Evolutionary conservation across 1,284 basidiomycete genomes (phyloP).

Genomic region (Ganoderma lingzhi): DNA sequence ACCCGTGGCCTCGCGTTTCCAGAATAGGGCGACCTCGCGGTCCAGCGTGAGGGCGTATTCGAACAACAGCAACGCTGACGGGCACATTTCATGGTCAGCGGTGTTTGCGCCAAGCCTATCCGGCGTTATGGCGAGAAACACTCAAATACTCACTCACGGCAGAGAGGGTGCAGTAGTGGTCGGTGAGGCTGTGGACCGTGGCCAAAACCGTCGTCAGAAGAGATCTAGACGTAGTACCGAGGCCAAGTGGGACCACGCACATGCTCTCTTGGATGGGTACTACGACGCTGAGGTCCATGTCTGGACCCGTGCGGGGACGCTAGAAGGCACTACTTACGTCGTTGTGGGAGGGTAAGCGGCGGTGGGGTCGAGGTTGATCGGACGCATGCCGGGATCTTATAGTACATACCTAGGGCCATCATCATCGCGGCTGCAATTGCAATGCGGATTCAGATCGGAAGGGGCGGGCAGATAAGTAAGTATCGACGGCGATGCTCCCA

Average conservation of each 20-base stretch:
- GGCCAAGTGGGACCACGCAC: not conserved
- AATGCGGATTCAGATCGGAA: conserved; percentile 1
- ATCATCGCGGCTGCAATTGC: conserved; percentile 1
- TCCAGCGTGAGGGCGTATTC: conserved; percentile 26
- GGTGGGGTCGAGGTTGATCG: not conserved
- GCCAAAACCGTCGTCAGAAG: not conserved
- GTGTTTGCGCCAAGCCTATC: not conserved
- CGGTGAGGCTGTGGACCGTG: not conserved
- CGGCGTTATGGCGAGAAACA: no score
- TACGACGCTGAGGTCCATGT: not conserved
- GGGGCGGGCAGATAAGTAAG: not conserved
- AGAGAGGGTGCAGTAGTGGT: conserved; percentile 3
- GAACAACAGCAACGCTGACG: conserved; percentile 20
- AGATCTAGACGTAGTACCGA: not conserved
- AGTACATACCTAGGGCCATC: not conserved
- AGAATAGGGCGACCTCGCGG: conserved; percentile 19
- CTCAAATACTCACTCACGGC: conserved; percentile 1
- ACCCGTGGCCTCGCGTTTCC: conserved; percentile 16
- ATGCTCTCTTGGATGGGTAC: not conserved
- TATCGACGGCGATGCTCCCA: not conserved
- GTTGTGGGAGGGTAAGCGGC: not conserved
- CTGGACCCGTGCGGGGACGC: not conserved
- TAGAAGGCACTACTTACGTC: not conserved
- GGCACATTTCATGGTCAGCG: not conserved
- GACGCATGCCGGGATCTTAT: not conserved